These are phyloP conservation scores for Capsicum rhomboideum DNA, from an alignment of 257 asterid genomes.

Conservation along the genomic window DNA sequence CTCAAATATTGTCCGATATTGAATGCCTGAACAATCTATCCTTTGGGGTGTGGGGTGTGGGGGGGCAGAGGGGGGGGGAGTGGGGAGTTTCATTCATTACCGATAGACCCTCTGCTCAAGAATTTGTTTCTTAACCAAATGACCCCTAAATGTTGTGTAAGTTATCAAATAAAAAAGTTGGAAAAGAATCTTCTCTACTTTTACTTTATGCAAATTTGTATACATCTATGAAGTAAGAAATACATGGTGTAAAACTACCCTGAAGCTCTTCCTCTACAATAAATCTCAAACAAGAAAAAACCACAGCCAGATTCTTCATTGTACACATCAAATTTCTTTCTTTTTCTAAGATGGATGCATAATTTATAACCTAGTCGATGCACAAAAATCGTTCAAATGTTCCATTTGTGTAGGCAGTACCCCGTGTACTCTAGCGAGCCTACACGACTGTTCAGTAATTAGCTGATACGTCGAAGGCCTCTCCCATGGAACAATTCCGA, in stretches of 20 bases:
- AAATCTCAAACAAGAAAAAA: background rate
- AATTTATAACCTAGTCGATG: slow-evolving; percentile 3
- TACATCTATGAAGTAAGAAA: background rate
- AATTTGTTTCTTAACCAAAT: background rate
- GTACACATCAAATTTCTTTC: background rate
- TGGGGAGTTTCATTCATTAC: too few relatives aligned
- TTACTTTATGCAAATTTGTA: background rate
- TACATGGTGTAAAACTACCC: background rate
- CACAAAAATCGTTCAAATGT: slow-evolving; percentile 59
- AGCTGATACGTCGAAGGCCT: slow-evolving; percentile 52
- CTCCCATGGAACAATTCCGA: slow-evolving; percentile 85
- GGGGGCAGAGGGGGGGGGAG: too few relatives aligned
- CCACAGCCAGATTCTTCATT: background rate
- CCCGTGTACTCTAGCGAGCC: slow-evolving; percentile 78
- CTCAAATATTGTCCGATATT: too few relatives aligned
- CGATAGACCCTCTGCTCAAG: too few relatives aligned
- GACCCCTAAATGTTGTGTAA: too few relatives aligned
- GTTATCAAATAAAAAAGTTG: too few relatives aligned
- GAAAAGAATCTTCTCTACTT: background rate
- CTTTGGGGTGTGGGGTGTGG: too few relatives aligned
- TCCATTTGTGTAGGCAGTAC: slow-evolving; percentile 65
- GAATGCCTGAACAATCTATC: too few relatives aligned
- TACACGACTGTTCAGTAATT: slow-evolving; percentile 78
- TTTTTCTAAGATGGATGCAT: background rate
- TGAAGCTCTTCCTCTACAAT: background rate